Conservation (phyloP, 2,329 filamentous ascomycete species). For the Pseudonectria buxi region DNA sequence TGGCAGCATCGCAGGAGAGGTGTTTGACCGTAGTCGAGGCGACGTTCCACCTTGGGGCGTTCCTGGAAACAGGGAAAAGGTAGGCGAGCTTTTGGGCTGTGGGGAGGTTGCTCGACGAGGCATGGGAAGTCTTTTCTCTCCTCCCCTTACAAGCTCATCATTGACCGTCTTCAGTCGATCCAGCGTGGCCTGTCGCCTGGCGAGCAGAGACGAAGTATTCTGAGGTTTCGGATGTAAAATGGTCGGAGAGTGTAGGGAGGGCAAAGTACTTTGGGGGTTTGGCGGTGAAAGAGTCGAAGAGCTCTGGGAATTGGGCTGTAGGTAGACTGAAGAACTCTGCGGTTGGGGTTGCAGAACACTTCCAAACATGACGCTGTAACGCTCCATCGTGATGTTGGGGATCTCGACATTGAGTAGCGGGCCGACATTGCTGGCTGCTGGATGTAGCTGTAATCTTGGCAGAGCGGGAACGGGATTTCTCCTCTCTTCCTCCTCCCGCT, state of each 20-base stretch:
- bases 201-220: conserved; percentile 35
- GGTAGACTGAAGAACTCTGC: not conserved
- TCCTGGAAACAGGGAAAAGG: conserved; percentile 39
- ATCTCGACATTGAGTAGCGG: conserved; percentile 67
- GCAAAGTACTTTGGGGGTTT: too few species aligned
- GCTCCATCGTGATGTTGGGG: conserved; percentile 71
- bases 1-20: conserved; percentile 42
- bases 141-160: conserved; percentile 34
- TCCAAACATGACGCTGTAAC: conserved; percentile 93
- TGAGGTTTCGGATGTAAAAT: too few species aligned
- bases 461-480: conserved; percentile 5
- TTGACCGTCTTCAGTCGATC: conserved; percentile 51
- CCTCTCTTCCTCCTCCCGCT: not conserved
- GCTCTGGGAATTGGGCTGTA: too few species aligned
- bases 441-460: conserved; percentile 10
- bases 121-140: conserved; percentile 25
- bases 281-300: too few species aligned
- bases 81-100: conserved; percentile 36
- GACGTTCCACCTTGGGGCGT: conserved; percentile 21
- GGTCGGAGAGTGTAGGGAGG: too few species aligned
- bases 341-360: conserved; percentile 52
- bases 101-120: conserved; percentile 45
- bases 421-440: conserved; percentile 4
- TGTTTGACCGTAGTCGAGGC: conserved; percentile 46
- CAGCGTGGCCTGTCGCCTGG: conserved; percentile 52